Conservation (phyloP, 768 basidiomycete species). For the Lactarius akahatsu region DNA sequence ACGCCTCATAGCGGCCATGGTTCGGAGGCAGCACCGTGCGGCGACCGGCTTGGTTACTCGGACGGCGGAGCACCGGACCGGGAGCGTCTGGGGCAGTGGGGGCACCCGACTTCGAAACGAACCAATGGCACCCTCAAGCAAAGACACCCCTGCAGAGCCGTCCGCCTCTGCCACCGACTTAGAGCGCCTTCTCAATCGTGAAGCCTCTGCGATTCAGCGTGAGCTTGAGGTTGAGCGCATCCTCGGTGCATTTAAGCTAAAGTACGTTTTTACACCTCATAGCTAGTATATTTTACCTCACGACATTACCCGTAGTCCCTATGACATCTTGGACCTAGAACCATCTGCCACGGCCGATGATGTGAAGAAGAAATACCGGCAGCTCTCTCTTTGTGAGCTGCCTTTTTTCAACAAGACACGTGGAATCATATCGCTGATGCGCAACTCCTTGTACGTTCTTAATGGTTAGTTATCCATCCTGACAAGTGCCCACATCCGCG, state of each 20-base stretch:
- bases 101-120: neutral
- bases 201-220: slow-evolving; percentile 82
- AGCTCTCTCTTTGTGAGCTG: slow-evolving; percentile 76
- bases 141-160: slow-evolving; percentile 11
- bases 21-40: neutral
- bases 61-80: neutral
- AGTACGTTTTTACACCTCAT: slow-evolving; percentile 50
- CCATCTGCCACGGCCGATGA: slow-evolving; percentile 70
- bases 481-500: slow-evolving; percentile 91
- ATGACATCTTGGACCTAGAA: slow-evolving; percentile 87
- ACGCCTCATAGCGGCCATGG: neutral
- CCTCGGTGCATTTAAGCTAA: slow-evolving; percentile 92
- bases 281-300: neutral
- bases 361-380: slow-evolving; percentile 86
- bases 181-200: slow-evolving; percentile 76
- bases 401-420: slow-evolving; percentile 14
- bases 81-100: neutral
- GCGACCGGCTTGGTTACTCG: neutral
- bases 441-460: slow-evolving; percentile 42
- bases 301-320: slow-evolving; percentile 60
- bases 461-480: slow-evolving; percentile 86
- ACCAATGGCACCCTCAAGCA: slow-evolving; percentile 13
- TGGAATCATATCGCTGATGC: slow-evolving; percentile 26
- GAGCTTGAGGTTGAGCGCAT: slow-evolving; percentile 91
- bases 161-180: slow-evolving; percentile 47